Evolutionary conservation across 164 flowering plant genomes (phyloP), one percentile per base, ranked within the genome.

Genomic region (Nymphaea thermarum): DNA sequence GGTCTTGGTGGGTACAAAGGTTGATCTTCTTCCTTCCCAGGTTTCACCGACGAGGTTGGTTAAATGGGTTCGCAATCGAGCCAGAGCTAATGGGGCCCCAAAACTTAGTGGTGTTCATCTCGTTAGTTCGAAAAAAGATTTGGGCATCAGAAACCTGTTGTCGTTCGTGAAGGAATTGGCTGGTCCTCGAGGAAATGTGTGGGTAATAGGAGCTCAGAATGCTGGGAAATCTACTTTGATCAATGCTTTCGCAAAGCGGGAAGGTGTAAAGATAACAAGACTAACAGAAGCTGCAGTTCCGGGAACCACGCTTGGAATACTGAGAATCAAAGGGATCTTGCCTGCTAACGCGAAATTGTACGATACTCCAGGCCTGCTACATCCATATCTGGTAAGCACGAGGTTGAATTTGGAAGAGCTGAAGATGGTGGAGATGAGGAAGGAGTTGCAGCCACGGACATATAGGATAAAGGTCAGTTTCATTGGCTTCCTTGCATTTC

Each of bases 171-270:
- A 88, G 80, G 87, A 88, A 61, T 72, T 82, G 79, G 98, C 99
- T 41, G 98, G 98, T 63, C 99, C 96, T 61, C 82, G 96, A 67
- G 96, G 99, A 45, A 86, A 91, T 81, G 99, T 91, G 43, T 94
- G 99, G 99, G 89, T 94, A 57, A 81, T 94, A 70, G 96, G 99
- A 59, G 93, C 99, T 65, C 99, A 94, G 45, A 91, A 94, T 81
- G 98, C 96, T 1, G 96, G 98, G 1, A 94, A 94, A 69, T 91
- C 99, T 53, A 94, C 96, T 47, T 75, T 91, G 64, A 94, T 94
- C 66, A 91, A 94, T 80, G 81, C 86, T 45, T 80, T 94, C 70
- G 84, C 96, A 4, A 94, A 86, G 79, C 87, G 79, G 75, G 90
- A 78, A 79, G 94, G 96, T 14, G 81, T 71, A 2, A 90, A 86